A percentile compares a stretch with the other conserved stretches of the same genome.
Evolutionary conservation across 306 rosid species (phyloP).

Genomic region (Begonia fuchsioides): DNA sequence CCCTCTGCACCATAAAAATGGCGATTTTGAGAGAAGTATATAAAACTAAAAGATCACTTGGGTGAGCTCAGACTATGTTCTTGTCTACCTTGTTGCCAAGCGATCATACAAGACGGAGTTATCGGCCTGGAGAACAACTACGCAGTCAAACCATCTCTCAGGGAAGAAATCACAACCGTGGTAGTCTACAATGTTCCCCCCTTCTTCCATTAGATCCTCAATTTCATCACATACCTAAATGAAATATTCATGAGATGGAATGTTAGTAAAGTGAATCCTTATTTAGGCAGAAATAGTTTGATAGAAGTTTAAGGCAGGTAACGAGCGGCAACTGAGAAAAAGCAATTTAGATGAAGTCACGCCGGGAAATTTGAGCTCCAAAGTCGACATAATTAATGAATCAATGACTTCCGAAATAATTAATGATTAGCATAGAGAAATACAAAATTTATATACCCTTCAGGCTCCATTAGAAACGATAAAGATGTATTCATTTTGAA

Average conservation of each 20-base stretch:
- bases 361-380: too few relatives aligned
- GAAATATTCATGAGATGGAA: background rate
- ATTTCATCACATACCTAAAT: conserved; percentile 81
- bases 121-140: conserved; percentile 81
- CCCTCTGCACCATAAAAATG: conserved; percentile 33
- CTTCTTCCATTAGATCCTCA: conserved; percentile 74
- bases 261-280: too few relatives aligned
- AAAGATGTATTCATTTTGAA: too few relatives aligned
- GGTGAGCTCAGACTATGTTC: background rate
- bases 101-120: conserved; percentile 71
- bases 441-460: too few relatives aligned
- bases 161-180: conserved; percentile 97
- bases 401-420: too few relatives aligned
- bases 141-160: conserved; percentile 84
- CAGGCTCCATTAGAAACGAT: too few relatives aligned
- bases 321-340: too few relatives aligned
- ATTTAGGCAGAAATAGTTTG: too few relatives aligned
- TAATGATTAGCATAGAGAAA: too few relatives aligned
- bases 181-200: conserved; percentile 73
- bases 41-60: background rate
- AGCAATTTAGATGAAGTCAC: too few relatives aligned
- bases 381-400: too few relatives aligned
- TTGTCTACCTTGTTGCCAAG: conserved; percentile 39
- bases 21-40: conserved; percentile 1
- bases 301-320: too few relatives aligned